Evolutionary conservation across 495 filamentous ascomycete species (phyloP).

Genomic region (Cairneyella variabilis): DNA sequence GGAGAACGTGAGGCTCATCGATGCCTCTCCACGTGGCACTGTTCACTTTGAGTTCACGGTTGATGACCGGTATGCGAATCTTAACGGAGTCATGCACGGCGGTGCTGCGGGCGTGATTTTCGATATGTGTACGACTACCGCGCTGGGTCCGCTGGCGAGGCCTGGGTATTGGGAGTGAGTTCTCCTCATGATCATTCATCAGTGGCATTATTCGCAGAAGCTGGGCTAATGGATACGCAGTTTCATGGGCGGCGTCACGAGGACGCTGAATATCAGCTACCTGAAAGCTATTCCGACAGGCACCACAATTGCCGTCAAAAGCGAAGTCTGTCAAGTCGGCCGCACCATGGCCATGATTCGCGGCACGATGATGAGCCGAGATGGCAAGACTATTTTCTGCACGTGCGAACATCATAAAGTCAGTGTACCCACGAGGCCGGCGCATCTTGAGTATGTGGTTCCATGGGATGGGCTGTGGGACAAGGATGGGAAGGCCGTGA

Average conservation of each 20-base stretch:
- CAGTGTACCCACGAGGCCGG: constrained; percentile 30
- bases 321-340: constrained; percentile 33
- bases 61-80: constrained; percentile 19
- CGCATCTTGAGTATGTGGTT: constrained; percentile 29
- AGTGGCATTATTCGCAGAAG: no score
- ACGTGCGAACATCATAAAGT: constrained; percentile 46
- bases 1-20: constrained; percentile 30
- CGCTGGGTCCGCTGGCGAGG: constrained; percentile 35
- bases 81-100: constrained; percentile 37
- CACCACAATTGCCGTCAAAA: constrained; percentile 31
- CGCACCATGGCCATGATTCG: constrained; percentile 42
- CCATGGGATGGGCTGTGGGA: constrained; percentile 34
- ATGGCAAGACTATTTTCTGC: constrained; percentile 35
- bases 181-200: no score
- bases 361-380: constrained; percentile 34
- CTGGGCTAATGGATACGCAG: constrained; percentile 11
- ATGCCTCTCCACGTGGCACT: constrained; percentile 29
- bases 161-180: constrained; percentile 40
- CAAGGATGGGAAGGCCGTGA: constrained; percentile 10
- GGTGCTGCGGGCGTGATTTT: constrained; percentile 43
- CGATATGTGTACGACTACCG: constrained; percentile 42
- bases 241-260: constrained; percentile 41
- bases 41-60: constrained; percentile 19
- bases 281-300: constrained; percentile 28
- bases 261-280: constrained; percentile 37